phyloP scores from a whole-genome alignment of 257 asterid species.

The Primulina eburnea region DNA sequence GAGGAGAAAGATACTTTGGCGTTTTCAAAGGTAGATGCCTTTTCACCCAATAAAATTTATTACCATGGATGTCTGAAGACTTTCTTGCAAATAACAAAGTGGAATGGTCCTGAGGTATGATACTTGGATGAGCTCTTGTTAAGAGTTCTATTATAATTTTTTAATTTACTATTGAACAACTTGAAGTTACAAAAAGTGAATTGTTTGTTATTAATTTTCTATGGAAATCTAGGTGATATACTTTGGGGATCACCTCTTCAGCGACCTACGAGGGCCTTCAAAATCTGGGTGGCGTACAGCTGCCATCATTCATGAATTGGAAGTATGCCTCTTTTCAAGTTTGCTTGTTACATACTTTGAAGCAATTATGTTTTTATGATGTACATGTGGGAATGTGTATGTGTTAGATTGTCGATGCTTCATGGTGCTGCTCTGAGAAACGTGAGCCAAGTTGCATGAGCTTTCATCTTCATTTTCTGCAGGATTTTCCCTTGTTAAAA shows the following conservation, averaged over 20 bases:
- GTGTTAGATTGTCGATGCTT: constrained; percentile 2
- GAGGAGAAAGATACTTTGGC: constrained; percentile 87
- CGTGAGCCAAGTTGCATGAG: not conserved
- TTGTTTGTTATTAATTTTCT: constrained; percentile 17
- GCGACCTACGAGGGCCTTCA: constrained; percentile 97
- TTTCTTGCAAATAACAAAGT: constrained; percentile 88
- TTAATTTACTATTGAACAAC: constrained; percentile 16
- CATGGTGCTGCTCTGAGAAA: not conserved
- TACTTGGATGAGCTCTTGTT: constrained; percentile 16
- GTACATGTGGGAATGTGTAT: not conserved
- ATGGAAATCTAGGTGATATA: constrained; percentile 68
- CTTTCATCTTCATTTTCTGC: not conserved
- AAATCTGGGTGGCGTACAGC: constrained; percentile 99
- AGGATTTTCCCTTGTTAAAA: not conserved
- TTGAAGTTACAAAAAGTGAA: not conserved
- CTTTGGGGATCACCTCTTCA: constrained; percentile 97
- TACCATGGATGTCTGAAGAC: constrained; percentile 92
- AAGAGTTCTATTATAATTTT: constrained; percentile 9
- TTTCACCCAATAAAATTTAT: constrained; percentile 76
- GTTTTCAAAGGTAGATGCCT: constrained; percentile 78
- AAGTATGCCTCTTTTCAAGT: constrained; percentile 41
- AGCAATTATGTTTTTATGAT: not conserved
- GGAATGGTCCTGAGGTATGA: constrained; percentile 97
- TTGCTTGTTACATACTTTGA: not conserved
- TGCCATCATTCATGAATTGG: constrained; percentile 91